A percentile compares a stretch with the other conserved stretches of the same genome.
Evolutionary conservation across 2,329 filamentous ascomycete species (phyloP).

Genomic region (Trichoderma endophyticum): DNA sequence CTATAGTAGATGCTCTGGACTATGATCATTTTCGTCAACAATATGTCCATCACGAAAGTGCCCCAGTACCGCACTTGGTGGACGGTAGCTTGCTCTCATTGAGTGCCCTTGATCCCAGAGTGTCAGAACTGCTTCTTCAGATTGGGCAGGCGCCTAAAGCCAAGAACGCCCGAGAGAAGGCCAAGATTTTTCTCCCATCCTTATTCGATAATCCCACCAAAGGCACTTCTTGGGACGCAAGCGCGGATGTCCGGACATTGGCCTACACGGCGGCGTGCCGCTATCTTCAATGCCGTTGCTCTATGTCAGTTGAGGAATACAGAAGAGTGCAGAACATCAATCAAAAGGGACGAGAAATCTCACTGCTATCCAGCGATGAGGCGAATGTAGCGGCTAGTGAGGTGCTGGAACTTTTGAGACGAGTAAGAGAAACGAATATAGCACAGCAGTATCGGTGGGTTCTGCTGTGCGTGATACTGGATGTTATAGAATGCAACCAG

Average conservation of each 20-base stretch:
- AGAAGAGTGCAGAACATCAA: constrained; percentile 32
- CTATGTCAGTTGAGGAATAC: constrained; percentile 34
- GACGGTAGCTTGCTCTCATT: constrained; percentile 21
- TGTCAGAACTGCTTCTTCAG: constrained; percentile 40
- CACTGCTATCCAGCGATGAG: constrained; percentile 18
- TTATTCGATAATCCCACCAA: constrained; percentile 56
- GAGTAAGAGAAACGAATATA: neutral
- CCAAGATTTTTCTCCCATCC: constrained; percentile 62
- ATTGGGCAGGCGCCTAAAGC: constrained; percentile 19
- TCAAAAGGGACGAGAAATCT: constrained; percentile 30
- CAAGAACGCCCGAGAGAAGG: constrained; percentile 20
- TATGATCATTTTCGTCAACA: constrained; percentile 34
- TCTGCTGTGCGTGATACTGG: constrained; percentile 28
- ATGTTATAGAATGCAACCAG: constrained; percentile 30
- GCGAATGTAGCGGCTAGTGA: constrained; percentile 20
- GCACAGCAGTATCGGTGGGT: constrained; percentile 25
- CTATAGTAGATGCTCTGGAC: constrained; percentile 22
- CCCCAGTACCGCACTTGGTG: constrained; percentile 21
- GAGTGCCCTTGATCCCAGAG: constrained; percentile 34
- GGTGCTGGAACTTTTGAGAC: constrained; percentile 24
- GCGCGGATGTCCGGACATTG: constrained; percentile 47
- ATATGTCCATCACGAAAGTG: constrained; percentile 29
- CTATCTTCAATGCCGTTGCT: constrained; percentile 19
- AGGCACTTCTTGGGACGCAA: constrained; percentile 56
- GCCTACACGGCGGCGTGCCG: constrained; percentile 50